phyloP scores from a whole-genome alignment of 306 rosid genomes.

The Fragaria nilgerrensis region DNA sequence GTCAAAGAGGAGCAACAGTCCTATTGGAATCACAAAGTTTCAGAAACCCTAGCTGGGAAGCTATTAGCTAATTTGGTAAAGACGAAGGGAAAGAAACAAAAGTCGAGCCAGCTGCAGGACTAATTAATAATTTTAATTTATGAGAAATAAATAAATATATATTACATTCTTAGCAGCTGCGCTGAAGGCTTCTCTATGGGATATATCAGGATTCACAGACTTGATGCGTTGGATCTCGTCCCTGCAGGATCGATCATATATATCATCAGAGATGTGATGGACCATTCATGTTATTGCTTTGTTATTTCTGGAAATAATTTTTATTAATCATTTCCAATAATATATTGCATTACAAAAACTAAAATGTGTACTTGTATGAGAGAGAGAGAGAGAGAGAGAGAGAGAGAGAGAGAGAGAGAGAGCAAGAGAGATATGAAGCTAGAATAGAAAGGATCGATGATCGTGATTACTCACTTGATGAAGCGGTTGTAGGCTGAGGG shows the following conservation, averaged over 20 bases:
- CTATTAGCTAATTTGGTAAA: constrained; percentile 23
- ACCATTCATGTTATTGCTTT: constrained; percentile 19
- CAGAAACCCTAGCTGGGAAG: constrained; percentile 18
- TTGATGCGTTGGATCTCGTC: constrained; percentile 64
- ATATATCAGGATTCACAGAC: constrained; percentile 52
- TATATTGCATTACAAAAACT: background rate
- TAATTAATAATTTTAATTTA: background rate
- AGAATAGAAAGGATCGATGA: background rate
- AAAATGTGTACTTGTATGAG: background rate
- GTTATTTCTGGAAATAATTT: background rate
- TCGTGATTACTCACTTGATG: constrained; percentile 48
- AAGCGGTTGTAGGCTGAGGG: constrained; percentile 57
- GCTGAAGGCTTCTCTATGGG: constrained; percentile 60
- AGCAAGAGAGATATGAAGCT: background rate
- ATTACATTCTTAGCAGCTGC: constrained; percentile 60
- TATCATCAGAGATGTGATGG: background rate
- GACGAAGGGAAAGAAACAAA: background rate
- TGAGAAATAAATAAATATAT: background rate
- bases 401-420: background rate
- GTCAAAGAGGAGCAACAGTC: background rate
- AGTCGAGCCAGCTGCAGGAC: background rate
- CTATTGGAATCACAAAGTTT: background rate
- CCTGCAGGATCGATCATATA: constrained; percentile 30
- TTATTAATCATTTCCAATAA: background rate
- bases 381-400: background rate